phyloP scores from a whole-genome alignment of 352 stramenopile genomes.

The Pythium utonaiense region DNA sequence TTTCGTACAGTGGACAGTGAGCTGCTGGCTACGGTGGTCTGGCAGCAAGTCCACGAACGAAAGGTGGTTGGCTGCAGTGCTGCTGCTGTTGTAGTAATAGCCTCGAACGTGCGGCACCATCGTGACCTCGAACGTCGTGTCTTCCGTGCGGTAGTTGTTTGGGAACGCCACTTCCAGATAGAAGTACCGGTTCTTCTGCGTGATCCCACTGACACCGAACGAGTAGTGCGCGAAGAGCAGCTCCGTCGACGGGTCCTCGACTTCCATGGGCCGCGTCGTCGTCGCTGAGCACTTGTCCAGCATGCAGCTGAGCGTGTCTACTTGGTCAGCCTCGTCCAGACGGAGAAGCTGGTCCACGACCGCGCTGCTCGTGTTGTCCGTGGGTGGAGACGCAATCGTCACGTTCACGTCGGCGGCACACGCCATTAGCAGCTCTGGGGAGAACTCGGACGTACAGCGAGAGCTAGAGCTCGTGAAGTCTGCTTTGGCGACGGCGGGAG shows the following conservation, averaged over 20 bases:
- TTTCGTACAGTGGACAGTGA: constrained; percentile 34
- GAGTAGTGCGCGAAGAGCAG: constrained; percentile 48
- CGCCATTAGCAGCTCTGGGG: constrained; percentile 28
- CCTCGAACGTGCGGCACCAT: constrained; percentile 53
- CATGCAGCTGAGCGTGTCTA: constrained; percentile 42
- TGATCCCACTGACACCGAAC: constrained; percentile 50
- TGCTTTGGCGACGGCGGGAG: constrained; percentile 33
- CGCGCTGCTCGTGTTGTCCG: constrained; percentile 25
- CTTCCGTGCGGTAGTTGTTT: constrained; percentile 28
- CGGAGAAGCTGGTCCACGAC: constrained; percentile 42
- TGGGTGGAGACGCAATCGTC: neutral
- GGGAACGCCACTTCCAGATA: constrained; percentile 52
- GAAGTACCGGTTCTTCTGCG: constrained; percentile 58
- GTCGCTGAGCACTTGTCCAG: constrained; percentile 42
- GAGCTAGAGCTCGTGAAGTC: constrained; percentile 50
- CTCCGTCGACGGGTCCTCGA: constrained; percentile 18
- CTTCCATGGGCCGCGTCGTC: constrained; percentile 39
- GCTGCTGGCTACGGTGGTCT: constrained; percentile 30
- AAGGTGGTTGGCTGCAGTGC: constrained; percentile 21
- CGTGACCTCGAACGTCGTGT: constrained; percentile 45
- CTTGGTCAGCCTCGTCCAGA: constrained; percentile 29
- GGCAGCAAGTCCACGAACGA: constrained; percentile 38
- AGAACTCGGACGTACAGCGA: constrained; percentile 56
- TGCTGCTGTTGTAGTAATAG: constrained; percentile 34
- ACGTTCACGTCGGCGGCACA: constrained; percentile 20